These are phyloP conservation scores for Colletotrichum sublineola DNA, from an alignment of 2,329 filamentous ascomycete genomes.

Conservation along the genomic window DNA sequence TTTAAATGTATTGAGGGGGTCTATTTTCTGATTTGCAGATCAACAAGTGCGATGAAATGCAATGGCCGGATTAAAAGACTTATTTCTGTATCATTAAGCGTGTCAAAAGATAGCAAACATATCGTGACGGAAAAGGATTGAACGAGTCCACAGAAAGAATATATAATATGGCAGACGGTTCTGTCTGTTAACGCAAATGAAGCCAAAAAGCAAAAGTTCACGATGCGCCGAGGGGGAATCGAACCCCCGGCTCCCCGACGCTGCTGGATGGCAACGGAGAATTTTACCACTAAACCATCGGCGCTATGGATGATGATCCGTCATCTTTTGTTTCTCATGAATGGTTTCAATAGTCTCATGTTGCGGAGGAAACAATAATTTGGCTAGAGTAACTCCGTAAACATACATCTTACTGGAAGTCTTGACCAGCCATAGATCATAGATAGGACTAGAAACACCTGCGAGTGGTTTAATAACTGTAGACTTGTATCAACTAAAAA, in stretches of 20 bases:
- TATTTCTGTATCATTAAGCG: no score
- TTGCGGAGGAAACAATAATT: neutral
- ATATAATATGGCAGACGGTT: no score
- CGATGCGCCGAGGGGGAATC: conserved; percentile 20
- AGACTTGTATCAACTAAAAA: no score
- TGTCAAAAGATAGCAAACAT: accelerated
- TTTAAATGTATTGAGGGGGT: neutral
- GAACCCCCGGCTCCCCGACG: conserved; percentile 29
- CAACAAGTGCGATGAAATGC: neutral
- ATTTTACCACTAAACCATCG: conserved; percentile 30
- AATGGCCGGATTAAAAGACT: no score
- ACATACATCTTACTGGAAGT: neutral
- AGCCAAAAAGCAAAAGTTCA: neutral
- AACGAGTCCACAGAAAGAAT: no score
- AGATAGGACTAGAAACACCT: neutral
- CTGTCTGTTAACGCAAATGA: no score
- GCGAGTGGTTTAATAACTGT: neutral
- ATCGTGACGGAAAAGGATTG: no score
- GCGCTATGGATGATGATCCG: neutral
- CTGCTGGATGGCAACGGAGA: conserved; percentile 27
- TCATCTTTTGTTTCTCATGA: accelerated
- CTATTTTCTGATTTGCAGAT: neutral
- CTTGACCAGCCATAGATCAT: neutral
- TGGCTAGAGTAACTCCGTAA: neutral
- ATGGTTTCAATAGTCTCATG: accelerated